Evolutionary conservation across 1,139 yeast species (phyloP).

Genomic region (Debaryomyces fabryi): DNA sequence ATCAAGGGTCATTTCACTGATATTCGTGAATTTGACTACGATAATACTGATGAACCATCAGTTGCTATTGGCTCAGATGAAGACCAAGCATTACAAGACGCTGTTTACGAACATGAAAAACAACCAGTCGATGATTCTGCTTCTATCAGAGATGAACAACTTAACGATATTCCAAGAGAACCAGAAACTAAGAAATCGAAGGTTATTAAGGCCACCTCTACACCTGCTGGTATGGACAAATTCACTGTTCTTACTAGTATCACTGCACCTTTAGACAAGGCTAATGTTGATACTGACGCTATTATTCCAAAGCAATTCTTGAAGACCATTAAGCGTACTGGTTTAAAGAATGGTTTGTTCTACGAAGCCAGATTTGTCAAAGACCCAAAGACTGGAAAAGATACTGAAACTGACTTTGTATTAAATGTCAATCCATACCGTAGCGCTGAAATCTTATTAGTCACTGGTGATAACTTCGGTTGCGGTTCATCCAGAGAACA

Average conservation of each 20-base stretch:
- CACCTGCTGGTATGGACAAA: conserved; percentile 66
- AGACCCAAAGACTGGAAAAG: conserved; percentile 67
- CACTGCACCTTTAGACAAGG: conserved; percentile 92
- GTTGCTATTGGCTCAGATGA: conserved; percentile 58
- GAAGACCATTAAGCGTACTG: conserved; percentile 96
- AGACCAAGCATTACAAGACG: conserved; percentile 64
- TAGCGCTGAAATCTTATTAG: conserved; percentile 78
- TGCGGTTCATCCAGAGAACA: conserved; percentile 99
- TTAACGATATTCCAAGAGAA: conserved; percentile 61
- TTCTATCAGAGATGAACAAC: conserved; percentile 47
- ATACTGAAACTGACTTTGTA: conserved; percentile 82
- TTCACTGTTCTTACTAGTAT: conserved; percentile 78
- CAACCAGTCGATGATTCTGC: conserved; percentile 48
- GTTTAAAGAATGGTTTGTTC: conserved; percentile 83
- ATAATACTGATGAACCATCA: conserved; percentile 61
- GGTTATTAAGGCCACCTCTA: conserved; percentile 28
- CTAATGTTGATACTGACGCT: conserved; percentile 97
- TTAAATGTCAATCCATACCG: conserved; percentile 84
- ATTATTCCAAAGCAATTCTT: conserved; percentile 97
- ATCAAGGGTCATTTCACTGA: conserved; percentile 89
- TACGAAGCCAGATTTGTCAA: conserved; percentile 82
- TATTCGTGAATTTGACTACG: conserved; percentile 77
- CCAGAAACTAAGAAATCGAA: conserved; percentile 32
- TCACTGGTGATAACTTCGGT: conserved; percentile 96
- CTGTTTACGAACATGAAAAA: conserved; percentile 71